These are phyloP conservation scores for Nicotiana attenuata DNA, from an alignment of 257 asterid genomes.

Conservation along the genomic window DNA sequence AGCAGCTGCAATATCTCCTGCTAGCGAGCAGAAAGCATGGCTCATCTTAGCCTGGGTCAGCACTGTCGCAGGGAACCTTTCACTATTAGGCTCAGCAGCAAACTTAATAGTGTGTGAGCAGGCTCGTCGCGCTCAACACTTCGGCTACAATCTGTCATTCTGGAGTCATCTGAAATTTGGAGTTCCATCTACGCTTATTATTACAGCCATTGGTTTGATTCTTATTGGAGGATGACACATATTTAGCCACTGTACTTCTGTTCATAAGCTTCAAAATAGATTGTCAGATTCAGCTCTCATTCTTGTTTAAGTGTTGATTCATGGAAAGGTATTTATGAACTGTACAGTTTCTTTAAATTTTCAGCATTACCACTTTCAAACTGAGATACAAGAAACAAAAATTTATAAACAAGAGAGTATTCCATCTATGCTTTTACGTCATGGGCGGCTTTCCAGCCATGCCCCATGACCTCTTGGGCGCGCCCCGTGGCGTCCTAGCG, in stretches of 20 bases:
- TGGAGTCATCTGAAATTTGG: slow-evolving; percentile 89
- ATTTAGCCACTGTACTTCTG: background rate
- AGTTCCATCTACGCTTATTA: slow-evolving; percentile 75
- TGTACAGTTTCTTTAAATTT: background rate
- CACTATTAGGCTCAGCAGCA: slow-evolving; percentile 93
- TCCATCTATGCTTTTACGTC: slow-evolving; percentile 12
- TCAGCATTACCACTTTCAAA: background rate
- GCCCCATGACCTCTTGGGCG: no score
- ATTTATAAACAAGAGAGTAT: background rate
- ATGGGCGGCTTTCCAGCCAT: no score
- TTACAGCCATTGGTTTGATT: slow-evolving; percentile 64
- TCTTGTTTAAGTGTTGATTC: background rate
- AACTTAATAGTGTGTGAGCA: slow-evolving; percentile 94
- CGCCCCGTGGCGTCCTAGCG: no score
- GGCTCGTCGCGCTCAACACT: slow-evolving; percentile 68
- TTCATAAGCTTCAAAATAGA: background rate
- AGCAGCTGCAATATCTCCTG: slow-evolving; percentile 71
- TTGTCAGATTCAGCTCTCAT: background rate
- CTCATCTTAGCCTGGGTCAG: slow-evolving; percentile 92
- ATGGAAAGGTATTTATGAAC: background rate
- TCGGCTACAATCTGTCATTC: slow-evolving; percentile 67
- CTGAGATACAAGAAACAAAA: no score
- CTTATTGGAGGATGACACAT: slow-evolving; percentile 44
- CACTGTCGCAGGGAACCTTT: slow-evolving; percentile 86
- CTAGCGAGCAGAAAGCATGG: slow-evolving; percentile 85